Base-by-base conservation (phyloP, 148 eudicot genomes). In the Euryodendron excelsum region DNA sequence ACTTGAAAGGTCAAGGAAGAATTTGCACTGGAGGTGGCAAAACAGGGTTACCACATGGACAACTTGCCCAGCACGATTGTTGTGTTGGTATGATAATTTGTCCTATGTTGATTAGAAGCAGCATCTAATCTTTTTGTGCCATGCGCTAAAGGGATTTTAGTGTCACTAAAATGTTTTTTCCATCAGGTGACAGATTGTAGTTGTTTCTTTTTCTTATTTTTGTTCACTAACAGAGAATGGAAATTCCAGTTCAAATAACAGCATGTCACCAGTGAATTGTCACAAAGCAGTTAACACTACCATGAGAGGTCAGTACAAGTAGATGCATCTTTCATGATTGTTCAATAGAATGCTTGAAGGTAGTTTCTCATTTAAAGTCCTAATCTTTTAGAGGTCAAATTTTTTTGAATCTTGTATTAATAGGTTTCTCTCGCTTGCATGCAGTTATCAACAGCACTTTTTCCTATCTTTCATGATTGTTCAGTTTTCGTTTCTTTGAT, bases 1-100 rank as follows among this genome's bases (percentile, higher is more conserved):
- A 84, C 27, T 58, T 78, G 60, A 86, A 79, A 77, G 73, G 68
- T 77, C 69, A 76, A 64, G 84, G 44, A 67, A 85, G 58, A 72
- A 74, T 68, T 72, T 76, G 73, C 65, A 30, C 39, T 36, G 39
- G 52, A 47, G 68, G 55, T 70, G 79, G 55, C 28, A 80, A 78
- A 85, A 68, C 74, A 39, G 82, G 75, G 45, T 73, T 53, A 39
- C 28, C 30, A 21, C 48, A 60, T 59, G 77, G 72, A 53, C 78
- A 14, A 14, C 60, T 48, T 56, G 45, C 37, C 23, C 41, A 23
- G 76, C 73, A 78, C 37, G 70, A 66, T 45, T 41, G 69, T 60
- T 85, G 47, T 23, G 20, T 61, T 27, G 90, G 92, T 84, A 81
- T 47, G 70, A 70, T 65, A 31, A 65, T 60, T 75, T 52, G 11